phyloP scores from a whole-genome alignment of 1,139 yeast genomes.

The Meyerozyma elateridarum region DNA sequence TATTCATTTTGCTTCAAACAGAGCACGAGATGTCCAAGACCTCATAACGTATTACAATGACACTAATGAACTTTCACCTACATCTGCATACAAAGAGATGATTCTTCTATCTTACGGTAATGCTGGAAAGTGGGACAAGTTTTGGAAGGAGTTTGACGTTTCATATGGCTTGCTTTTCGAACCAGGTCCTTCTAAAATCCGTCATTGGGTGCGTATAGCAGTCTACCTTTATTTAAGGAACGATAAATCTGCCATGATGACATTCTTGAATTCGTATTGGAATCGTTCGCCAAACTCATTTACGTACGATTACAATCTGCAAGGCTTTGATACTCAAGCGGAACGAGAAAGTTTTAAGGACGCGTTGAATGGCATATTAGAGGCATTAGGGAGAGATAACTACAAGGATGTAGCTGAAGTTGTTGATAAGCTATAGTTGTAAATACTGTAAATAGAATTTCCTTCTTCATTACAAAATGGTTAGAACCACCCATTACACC shows the following conservation, averaged over 20 bases:
- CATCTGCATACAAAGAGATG: conserved; percentile 26
- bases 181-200: conserved; percentile 11
- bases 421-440: too few relatives aligned
- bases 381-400: too few relatives aligned
- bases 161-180: conserved; percentile 14
- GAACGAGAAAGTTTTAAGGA: too few relatives aligned
- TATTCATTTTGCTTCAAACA: conserved; percentile 21
- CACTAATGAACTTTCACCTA: conserved; percentile 9
- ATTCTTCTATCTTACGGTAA: conserved; percentile 37
- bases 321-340: too few relatives aligned
- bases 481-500: too few relatives aligned
- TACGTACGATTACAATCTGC: background rate
- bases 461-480: too few relatives aligned
- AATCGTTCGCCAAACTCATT: background rate
- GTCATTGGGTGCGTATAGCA: conserved; percentile 32
- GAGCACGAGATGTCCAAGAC: conserved; percentile 28
- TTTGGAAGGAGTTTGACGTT: conserved; percentile 40
- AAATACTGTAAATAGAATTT: too few relatives aligned
- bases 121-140: conserved; percentile 33
- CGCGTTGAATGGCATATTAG: too few relatives aligned
- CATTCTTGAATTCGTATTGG: conserved; percentile 33
- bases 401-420: too few relatives aligned
- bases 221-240: conserved; percentile 31
- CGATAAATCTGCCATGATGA: conserved; percentile 23
- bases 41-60: conserved; percentile 21